Conservation (phyloP, 371 early-diverging fungal species). For the Saksenaea oblongispora region DNA sequence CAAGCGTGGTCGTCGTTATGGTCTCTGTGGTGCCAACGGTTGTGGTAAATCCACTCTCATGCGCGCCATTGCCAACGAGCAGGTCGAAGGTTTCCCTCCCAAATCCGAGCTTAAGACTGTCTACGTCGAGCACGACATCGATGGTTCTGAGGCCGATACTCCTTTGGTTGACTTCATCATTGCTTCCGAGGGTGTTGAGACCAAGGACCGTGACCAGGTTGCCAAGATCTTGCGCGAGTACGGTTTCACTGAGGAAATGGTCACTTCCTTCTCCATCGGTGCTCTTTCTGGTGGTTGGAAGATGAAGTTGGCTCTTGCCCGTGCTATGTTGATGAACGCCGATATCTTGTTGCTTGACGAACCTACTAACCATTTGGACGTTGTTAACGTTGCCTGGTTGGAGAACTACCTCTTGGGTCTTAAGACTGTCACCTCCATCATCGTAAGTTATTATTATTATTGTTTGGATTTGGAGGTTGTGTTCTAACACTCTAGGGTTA, state of each 20-base stretch:
- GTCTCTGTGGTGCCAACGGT: constrained; percentile 85
- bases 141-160: constrained; percentile 72
- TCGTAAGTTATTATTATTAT: constrained; percentile 36
- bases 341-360: constrained; percentile 90
- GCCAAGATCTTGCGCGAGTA: constrained; percentile 61
- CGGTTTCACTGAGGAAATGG: constrained; percentile 72
- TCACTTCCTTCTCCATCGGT: constrained; percentile 62
- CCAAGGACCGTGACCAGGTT: constrained; percentile 52
- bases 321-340: constrained; percentile 84
- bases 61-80: constrained; percentile 77
- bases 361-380: constrained; percentile 93
- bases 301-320: constrained; percentile 86
- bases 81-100: constrained; percentile 81
- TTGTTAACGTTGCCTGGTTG: constrained; percentile 79
- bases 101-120: constrained; percentile 68
- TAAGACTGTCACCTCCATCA: constrained; percentile 75
- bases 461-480: not conserved
- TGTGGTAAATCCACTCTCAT: constrained; percentile 89
- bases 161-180: constrained; percentile 69
- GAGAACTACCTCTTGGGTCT: constrained; percentile 75
- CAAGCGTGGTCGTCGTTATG: constrained; percentile 81
- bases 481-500: not conserved
- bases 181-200: constrained; percentile 55
- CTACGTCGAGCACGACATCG: constrained; percentile 78
- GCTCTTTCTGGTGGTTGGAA: constrained; percentile 89